Evolutionary conservation across 306 rosid species (phyloP).

Genomic region (Pterocarpus santalinus): DNA sequence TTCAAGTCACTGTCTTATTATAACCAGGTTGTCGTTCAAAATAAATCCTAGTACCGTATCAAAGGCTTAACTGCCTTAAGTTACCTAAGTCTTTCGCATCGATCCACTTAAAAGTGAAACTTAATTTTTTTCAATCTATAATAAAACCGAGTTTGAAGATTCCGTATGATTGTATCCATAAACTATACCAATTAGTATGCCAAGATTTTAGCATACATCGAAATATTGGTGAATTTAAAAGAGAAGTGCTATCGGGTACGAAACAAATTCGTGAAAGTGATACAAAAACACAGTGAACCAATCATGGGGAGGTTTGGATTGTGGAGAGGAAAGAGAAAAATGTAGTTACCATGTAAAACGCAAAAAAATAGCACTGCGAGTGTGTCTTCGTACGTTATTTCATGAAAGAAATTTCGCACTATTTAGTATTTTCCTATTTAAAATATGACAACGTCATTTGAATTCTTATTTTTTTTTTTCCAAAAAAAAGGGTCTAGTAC

Average conservation of each 20-base stretch:
- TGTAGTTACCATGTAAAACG: too few relatives aligned
- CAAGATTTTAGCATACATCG: background rate
- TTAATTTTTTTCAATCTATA: background rate
- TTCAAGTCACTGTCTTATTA: background rate
- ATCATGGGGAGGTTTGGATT: too few relatives aligned
- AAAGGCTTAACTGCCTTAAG: background rate
- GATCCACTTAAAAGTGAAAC: background rate
- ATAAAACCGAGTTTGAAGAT: background rate
- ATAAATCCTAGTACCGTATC: background rate
- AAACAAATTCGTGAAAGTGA: too few relatives aligned
- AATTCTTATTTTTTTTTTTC: background rate
- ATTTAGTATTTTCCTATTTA: background rate
- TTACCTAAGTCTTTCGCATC: background rate
- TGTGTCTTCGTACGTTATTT: too few relatives aligned
- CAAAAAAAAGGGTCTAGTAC: background rate
- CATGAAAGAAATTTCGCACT: too few relatives aligned
- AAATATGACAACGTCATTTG: background rate
- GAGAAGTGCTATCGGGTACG: too few relatives aligned
- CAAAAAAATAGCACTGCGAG: too few relatives aligned
- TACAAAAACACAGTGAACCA: too few relatives aligned
- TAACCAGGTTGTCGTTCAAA: background rate
- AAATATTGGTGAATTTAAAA: background rate
- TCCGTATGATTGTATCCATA: background rate
- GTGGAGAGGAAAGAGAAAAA: too few relatives aligned
- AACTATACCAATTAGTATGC: background rate